These are phyloP conservation scores for Ilyonectria destructans DNA, from an alignment of 2,329 filamentous ascomycete species.

Conservation along the genomic window DNA sequence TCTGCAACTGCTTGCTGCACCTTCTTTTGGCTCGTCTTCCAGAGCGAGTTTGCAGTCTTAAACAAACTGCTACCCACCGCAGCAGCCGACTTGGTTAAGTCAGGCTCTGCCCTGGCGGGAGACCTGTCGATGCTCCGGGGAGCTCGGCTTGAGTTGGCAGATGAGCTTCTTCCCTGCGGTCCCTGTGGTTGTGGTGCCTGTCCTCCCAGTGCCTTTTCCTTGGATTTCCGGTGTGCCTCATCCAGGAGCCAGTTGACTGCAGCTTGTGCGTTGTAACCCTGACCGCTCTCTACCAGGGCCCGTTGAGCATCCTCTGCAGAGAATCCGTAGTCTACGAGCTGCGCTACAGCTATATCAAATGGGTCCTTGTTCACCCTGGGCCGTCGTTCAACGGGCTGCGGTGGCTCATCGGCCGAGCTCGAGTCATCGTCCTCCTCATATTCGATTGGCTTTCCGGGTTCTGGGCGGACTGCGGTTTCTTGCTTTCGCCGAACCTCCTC, in stretches of 20 bases:
- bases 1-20: slow-evolving; percentile 94
- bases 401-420: slow-evolving; percentile 62
- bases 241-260: slow-evolving; percentile 93
- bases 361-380: slow-evolving; percentile 54
- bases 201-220: slow-evolving; percentile 75
- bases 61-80: slow-evolving; percentile 88
- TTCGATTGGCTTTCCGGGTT: slow-evolving; percentile 72
- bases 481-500: slow-evolving; percentile 72
- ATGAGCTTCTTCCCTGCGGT: slow-evolving; percentile 61
- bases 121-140: slow-evolving; percentile 67
- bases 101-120: slow-evolving; percentile 73
- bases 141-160: slow-evolving; percentile 41
- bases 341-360: slow-evolving; percentile 86
- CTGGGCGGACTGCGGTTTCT: slow-evolving; percentile 58
- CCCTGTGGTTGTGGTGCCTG: slow-evolving; percentile 51
- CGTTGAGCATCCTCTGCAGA: slow-evolving; percentile 85
- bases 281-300: slow-evolving; percentile 85
- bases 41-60: slow-evolving; percentile 94
- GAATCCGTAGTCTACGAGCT: slow-evolving; percentile 96
- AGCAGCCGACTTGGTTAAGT: slow-evolving; percentile 85
- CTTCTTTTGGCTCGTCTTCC: slow-evolving; percentile 95
- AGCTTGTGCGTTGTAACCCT: slow-evolving; percentile 85
- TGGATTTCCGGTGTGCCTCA: slow-evolving; percentile 89
- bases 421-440: slow-evolving; percentile 63
- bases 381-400: slow-evolving; percentile 43